These are phyloP conservation scores for Boletales sp. DNA, from an alignment of 768 basidiomycete genomes.

Conservation along the genomic window DNA sequence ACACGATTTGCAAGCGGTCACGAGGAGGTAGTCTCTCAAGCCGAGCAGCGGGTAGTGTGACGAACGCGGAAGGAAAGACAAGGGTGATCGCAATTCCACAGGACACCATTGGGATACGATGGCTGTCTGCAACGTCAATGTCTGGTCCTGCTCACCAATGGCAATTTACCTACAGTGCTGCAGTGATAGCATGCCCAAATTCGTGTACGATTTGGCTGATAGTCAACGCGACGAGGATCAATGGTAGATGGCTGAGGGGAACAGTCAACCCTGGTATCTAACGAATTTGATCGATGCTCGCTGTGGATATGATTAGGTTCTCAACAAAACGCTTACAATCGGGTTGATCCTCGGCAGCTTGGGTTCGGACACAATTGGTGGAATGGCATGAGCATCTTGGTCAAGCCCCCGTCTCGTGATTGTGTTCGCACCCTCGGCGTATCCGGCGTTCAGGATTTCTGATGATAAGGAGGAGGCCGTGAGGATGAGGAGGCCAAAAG, in stretches of 20 bases:
- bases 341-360: conserved; percentile 18
- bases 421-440: conserved; percentile 1
- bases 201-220: conserved; percentile 74
- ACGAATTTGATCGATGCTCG: conserved; percentile 1
- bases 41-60: conserved; percentile 49
- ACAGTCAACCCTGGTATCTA: conserved; percentile 84
- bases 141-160: neutral
- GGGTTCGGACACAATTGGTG: neutral
- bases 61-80: conserved; percentile 72
- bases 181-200: conserved; percentile 72
- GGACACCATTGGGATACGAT: conserved; percentile 57
- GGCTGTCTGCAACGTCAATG: conserved; percentile 39
- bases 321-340: conserved; percentile 27
- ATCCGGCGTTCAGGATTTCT: conserved; percentile 9
- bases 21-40: conserved; percentile 36
- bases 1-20: conserved; percentile 56
- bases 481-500: conserved; percentile 38
- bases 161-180: conserved; percentile 56
- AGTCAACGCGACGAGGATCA: conserved; percentile 60
- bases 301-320: neutral
- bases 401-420: conserved; percentile 16
- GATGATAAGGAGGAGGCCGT: conserved; percentile 24
- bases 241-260: conserved; percentile 65
- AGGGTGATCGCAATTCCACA: conserved; percentile 60
- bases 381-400: neutral